Conservation (phyloP, 2,329 filamentous ascomycete species). For the Neonectria magnoliae region DNA sequence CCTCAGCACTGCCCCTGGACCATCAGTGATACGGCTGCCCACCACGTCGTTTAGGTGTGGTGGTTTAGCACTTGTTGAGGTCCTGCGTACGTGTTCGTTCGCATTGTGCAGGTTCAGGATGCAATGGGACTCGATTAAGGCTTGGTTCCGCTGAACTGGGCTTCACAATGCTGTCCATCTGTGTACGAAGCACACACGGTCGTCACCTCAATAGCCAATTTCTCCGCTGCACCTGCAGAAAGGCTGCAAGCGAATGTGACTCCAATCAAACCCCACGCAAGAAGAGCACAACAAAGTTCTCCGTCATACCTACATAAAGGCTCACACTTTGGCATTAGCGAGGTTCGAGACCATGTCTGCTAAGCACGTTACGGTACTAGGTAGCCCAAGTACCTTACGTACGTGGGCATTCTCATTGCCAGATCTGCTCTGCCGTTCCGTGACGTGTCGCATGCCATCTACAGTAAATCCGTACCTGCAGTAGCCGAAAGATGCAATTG, state of each 20-base stretch:
- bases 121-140: constrained; percentile 1
- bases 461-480: constrained; percentile 24
- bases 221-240: constrained; percentile 8
- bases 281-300: constrained; percentile 17
- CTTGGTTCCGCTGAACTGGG: background rate
- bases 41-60: constrained; percentile 22
- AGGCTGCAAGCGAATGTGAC: constrained; percentile 15
- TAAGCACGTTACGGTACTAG: background rate
- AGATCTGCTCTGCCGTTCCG: constrained; percentile 14
- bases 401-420: constrained; percentile 9
- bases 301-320: constrained; percentile 8
- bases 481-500: constrained; percentile 22
- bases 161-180: constrained; percentile 4
- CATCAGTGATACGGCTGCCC: constrained; percentile 23
- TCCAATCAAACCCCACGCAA: constrained; percentile 17
- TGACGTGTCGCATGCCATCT: constrained; percentile 18
- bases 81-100: constrained; percentile 32
- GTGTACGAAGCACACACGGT: background rate
- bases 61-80: constrained; percentile 19
- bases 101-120: constrained; percentile 4
- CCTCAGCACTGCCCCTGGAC: constrained; percentile 22
- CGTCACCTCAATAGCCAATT: constrained; percentile 12
- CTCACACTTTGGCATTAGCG: constrained; percentile 6
- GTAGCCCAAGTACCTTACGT: constrained; percentile 5
- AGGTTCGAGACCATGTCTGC: background rate